A percentile compares a stretch with the other conserved stretches of the same genome.
phyloP scores from a whole-genome alignment of 441 rosid species.

The Daphne laureola region DNA sequence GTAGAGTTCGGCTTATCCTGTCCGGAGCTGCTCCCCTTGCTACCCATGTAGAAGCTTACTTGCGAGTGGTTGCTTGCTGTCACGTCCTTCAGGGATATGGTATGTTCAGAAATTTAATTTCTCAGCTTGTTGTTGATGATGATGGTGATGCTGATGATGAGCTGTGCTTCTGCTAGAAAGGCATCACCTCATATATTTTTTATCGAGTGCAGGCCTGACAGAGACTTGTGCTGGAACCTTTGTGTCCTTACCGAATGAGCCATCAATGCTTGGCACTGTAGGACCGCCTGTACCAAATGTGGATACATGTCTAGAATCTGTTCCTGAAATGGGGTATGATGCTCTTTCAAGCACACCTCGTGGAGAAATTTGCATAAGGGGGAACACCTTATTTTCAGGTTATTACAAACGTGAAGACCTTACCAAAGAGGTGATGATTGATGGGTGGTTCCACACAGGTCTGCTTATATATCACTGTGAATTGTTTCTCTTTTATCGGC shows the following conservation, averaged over 20 bases:
- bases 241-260: slow-evolving; percentile 78
- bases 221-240: slow-evolving; percentile 95
- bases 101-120: slow-evolving; percentile 19
- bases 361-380: slow-evolving; percentile 89
- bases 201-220: slow-evolving; percentile 57
- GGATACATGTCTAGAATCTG: slow-evolving; percentile 78
- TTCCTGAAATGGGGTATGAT: slow-evolving; percentile 90
- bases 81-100: slow-evolving; percentile 99
- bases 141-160: no score
- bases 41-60: slow-evolving; percentile 72
- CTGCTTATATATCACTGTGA: slow-evolving; percentile 9
- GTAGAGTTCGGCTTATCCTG: slow-evolving; percentile 70
- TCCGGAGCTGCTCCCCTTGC: slow-evolving; percentile 98
- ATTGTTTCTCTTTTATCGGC: background rate
- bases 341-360: slow-evolving; percentile 70
- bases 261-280: slow-evolving; percentile 83
- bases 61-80: slow-evolving; percentile 88
- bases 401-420: slow-evolving; percentile 93
- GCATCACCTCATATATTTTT: slow-evolving; percentile 1
- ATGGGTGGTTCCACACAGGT: slow-evolving; percentile 99
- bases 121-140: no score
- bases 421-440: slow-evolving; percentile 69
- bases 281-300: slow-evolving; percentile 97
- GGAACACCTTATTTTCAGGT: slow-evolving; percentile 67
- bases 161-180: background rate